phyloP scores from a whole-genome alignment of 768 basidiomycete genomes.

The Cubamyces lactineus region DNA sequence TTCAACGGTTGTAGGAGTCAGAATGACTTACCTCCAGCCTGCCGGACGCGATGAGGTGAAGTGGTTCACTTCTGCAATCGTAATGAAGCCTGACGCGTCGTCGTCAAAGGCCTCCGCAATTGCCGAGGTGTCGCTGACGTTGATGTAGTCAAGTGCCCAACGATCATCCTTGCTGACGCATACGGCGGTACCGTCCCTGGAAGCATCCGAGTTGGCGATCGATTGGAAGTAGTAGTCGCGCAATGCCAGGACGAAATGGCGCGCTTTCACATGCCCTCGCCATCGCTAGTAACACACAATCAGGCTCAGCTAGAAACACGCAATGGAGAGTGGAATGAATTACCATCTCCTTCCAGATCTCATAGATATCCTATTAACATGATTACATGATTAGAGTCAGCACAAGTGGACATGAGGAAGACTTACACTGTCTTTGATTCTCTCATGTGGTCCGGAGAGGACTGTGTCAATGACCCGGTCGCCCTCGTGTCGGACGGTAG shows the following conservation, averaged over 20 bases:
- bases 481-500: slow-evolving; percentile 36
- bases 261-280: slow-evolving; percentile 35
- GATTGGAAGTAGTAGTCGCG: slow-evolving; percentile 37
- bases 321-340: slow-evolving; percentile 1
- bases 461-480: slow-evolving; percentile 45
- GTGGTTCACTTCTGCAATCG: slow-evolving; percentile 37
- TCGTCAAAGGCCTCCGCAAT: slow-evolving; percentile 40
- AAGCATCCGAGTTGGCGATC: slow-evolving; percentile 4
- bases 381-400: not conserved
- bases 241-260: slow-evolving; percentile 35
- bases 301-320: not conserved
- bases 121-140: slow-evolving; percentile 26
- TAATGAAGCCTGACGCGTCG: slow-evolving; percentile 39
- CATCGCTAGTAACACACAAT: slow-evolving; percentile 27
- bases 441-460: slow-evolving; percentile 47
- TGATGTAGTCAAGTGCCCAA: slow-evolving; percentile 35
- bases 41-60: slow-evolving; percentile 33
- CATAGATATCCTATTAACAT: slow-evolving; percentile 45
- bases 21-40: slow-evolving; percentile 35
- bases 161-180: slow-evolving; percentile 24
- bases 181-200: not conserved
- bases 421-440: slow-evolving; percentile 44
- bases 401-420: not conserved
- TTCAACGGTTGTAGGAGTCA: not conserved
- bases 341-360: slow-evolving; percentile 59